Evolutionary conservation across 2,329 filamentous ascomycete genomes (phyloP), one percentile per base, ranked within the genome.

Genomic region (Pezicula radicicola): DNA sequence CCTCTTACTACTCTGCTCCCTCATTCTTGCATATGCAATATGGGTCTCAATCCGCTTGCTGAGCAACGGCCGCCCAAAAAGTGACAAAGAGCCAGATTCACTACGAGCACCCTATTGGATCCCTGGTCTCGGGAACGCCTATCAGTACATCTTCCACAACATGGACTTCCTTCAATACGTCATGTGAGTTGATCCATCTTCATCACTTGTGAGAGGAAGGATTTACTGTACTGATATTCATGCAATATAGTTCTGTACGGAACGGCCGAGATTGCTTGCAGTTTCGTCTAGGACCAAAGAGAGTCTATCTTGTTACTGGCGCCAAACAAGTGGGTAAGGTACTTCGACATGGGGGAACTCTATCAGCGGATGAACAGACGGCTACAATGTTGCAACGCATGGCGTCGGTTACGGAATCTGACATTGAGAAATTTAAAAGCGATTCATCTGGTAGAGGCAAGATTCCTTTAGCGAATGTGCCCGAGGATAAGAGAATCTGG

Each of bases 401-500:
- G 5, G 46, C 46, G n/a, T 36, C 6, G 18, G 39, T 28, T 2
- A 21, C 25, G 3, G 6, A 36, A 3, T 9, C 36, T 19, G 50
- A 52, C n/a, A 10, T 48, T 19, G 21, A 37, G 19, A 36, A 42
- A 4, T 52, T 37, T 16, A 35, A 25, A 28, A 16, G 15, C 10
- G 44, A 52, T 28, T 48, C 42, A 27, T 48, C 45, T 13, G 30
- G 40, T 6, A 21, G 50, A 12, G 39, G 43, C 5, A 27, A 35
- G 10, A 39, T 41, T 9, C 37, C 37, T 12, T 28, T 42, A 15
- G 16, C 8, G 21, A 15, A 48, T 7, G 37, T 54, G 0, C 53
- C 60, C 0, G 27, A 43, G 1, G 44, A 54, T 3, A 12, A 63
- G 19, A 55, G 66, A 6, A 51, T 57, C 13, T 68, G 66, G 65